These are phyloP conservation scores for Claviceps monticola DNA, from an alignment of 2,329 filamentous ascomycete genomes.

Conservation along the genomic window DNA sequence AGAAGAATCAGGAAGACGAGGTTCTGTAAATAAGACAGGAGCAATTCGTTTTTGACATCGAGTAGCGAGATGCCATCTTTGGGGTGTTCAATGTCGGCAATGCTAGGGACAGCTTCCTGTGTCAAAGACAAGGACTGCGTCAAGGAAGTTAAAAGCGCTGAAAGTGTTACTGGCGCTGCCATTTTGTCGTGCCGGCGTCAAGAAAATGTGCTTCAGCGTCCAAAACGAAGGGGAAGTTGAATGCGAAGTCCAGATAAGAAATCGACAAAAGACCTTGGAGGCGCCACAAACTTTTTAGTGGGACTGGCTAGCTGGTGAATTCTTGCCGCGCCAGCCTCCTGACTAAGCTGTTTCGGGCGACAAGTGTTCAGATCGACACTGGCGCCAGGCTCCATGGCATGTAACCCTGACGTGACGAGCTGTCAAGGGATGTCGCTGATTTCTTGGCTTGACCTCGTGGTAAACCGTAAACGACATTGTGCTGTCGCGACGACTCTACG, in stretches of 20 bases:
- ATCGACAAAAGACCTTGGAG: background rate
- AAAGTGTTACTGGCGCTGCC: slow-evolving; percentile 35
- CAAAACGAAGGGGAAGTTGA: background rate
- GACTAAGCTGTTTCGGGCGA: slow-evolving; percentile 9
- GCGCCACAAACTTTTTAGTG: slow-evolving; percentile 11
- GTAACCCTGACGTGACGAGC: background rate
- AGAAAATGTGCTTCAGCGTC: background rate
- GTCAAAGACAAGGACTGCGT: slow-evolving; percentile 47
- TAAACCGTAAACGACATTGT: background rate
- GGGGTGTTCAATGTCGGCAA: slow-evolving; percentile 53
- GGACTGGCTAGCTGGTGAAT: slow-evolving; percentile 2
- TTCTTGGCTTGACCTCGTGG: background rate
- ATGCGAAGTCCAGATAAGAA: background rate
- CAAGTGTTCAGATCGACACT: slow-evolving; percentile 1
- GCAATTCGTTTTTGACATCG: slow-evolving; percentile 92
- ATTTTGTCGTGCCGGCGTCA: slow-evolving; percentile 15
- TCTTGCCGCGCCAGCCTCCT: slow-evolving; percentile 1
- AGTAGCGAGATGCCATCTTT: slow-evolving; percentile 85
- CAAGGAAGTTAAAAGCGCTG: slow-evolving; percentile 38
- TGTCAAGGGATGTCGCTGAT: background rate
- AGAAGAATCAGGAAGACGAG: slow-evolving; percentile 76
- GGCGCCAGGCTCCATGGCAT: background rate
- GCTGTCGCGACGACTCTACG: background rate
- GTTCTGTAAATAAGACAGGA: slow-evolving; percentile 91
- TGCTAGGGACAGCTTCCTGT: slow-evolving; percentile 50